Conservation (phyloP, 169 alveolate species). For the Plasmodium gonderi region DNA sequence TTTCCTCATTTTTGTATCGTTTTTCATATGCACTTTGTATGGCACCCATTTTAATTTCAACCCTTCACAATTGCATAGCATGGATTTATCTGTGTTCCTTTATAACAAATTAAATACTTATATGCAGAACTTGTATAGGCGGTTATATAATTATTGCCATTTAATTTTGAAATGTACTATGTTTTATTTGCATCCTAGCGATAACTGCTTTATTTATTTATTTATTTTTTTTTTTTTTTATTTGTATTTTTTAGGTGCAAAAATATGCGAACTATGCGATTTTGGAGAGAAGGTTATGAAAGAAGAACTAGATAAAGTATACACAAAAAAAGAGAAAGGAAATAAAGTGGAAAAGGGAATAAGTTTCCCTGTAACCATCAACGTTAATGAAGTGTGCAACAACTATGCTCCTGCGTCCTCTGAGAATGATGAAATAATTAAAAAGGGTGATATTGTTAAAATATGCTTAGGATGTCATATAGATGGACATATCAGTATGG, state of each 20-base stretch:
- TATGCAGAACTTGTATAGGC: no score
- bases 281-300: conserved; percentile 60
- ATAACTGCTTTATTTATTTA: not conserved
- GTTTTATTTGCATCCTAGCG: no score
- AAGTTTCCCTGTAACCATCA: conserved; percentile 97
- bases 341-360: conserved; percentile 94
- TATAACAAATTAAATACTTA: no score
- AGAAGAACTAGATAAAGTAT: conserved; percentile 61
- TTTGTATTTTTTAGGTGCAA: conserved; percentile 29
- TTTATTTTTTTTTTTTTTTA: not conserved
- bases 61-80: no score
- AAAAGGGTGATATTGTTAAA: conserved; percentile 94
- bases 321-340: conserved; percentile 81
- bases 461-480: conserved; percentile 92
- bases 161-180: no score
- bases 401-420: conserved; percentile 92
- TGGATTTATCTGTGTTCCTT: no score
- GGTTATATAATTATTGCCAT: no score
- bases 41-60: no score
- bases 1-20: not conserved
- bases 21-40: not conserved
- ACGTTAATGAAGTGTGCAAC: conserved; percentile 95
- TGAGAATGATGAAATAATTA: conserved; percentile 81
- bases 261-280: conserved; percentile 33
- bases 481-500: conserved; percentile 95